Evolutionary conservation across 345 rosid genomes (phyloP).

Genomic region (Sonneratia caseolaris): DNA sequence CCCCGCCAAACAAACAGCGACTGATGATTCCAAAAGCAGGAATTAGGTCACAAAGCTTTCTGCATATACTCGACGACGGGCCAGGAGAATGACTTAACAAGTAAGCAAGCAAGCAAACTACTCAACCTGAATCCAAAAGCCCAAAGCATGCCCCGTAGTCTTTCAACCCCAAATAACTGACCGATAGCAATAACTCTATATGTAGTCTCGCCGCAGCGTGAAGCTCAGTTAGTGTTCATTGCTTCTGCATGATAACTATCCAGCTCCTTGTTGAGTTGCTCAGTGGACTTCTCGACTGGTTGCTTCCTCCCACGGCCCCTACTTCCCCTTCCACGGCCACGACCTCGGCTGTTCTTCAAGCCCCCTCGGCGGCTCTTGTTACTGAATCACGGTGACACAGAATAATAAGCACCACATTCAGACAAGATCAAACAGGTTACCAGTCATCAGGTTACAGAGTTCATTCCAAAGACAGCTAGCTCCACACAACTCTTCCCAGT

Average conservation of each 20-base stretch:
- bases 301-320: slow-evolving; percentile 42
- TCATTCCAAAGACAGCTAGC: neutral
- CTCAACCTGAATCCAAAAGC: no score
- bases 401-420: neutral
- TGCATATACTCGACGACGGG: no score
- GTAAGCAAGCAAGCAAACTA: no score
- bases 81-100: no score
- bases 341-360: slow-evolving; percentile 13
- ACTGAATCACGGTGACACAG: slow-evolving; percentile 8
- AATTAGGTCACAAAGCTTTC: no score
- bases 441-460: neutral
- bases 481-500: neutral
- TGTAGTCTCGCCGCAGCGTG: neutral
- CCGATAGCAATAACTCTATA: no score
- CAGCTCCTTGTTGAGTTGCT: slow-evolving; percentile 81
- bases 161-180: no score
- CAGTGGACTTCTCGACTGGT: slow-evolving; percentile 53
- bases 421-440: neutral
- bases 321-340: neutral
- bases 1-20: no score
- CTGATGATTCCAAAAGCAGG: no score
- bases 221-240: slow-evolving; percentile 37
- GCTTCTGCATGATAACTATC: slow-evolving; percentile 83
- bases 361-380: slow-evolving; percentile 36
- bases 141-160: no score